Evolutionary conservation across 768 basidiomycete species (phyloP).

Genomic region (Boletus coccyginus): DNA sequence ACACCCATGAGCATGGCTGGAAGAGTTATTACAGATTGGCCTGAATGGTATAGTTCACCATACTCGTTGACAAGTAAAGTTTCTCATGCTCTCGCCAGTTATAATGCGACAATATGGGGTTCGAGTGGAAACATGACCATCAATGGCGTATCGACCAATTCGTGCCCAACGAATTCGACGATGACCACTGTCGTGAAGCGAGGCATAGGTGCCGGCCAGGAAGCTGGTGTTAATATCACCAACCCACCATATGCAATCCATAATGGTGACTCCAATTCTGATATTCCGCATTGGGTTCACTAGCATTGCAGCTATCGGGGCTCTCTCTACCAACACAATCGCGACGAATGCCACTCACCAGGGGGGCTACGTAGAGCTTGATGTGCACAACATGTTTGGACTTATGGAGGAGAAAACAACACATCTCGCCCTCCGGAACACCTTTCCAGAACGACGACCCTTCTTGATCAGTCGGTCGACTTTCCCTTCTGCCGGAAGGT

Average conservation of each 20-base stretch:
- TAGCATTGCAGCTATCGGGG: conserved; percentile 42
- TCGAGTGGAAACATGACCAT: conserved; percentile 71
- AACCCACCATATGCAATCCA: conserved; percentile 67
- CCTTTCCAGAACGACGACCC: conserved; percentile 58
- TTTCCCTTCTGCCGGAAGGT: conserved; percentile 61
- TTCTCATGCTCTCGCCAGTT: conserved; percentile 48
- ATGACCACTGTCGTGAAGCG: conserved; percentile 29
- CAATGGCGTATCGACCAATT: conserved; percentile 56
- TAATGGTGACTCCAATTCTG: conserved; percentile 45
- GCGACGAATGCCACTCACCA: conserved; percentile 70
- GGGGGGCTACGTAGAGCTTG: conserved; percentile 57
- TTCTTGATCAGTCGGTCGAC: conserved; percentile 69
- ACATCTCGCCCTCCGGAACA: conserved; percentile 49
- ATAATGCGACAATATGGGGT: conserved; percentile 58
- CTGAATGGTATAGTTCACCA: conserved; percentile 52
- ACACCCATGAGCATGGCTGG: neutral
- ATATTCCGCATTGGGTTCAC: neutral
- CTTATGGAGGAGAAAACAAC: conserved; percentile 67
- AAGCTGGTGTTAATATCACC: conserved; percentile 47
- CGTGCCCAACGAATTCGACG: conserved; percentile 17
- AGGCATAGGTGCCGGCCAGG: conserved; percentile 45
- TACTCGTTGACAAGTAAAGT: neutral
- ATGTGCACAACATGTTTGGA: conserved; percentile 68
- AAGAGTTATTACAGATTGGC: conserved; percentile 30
- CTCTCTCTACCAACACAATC: conserved; percentile 50